Evolutionary conservation across 352 stramenopile species (phyloP), one percentile per base, ranked within the genome.

Genomic region (Phytophthora multivora): DNA sequence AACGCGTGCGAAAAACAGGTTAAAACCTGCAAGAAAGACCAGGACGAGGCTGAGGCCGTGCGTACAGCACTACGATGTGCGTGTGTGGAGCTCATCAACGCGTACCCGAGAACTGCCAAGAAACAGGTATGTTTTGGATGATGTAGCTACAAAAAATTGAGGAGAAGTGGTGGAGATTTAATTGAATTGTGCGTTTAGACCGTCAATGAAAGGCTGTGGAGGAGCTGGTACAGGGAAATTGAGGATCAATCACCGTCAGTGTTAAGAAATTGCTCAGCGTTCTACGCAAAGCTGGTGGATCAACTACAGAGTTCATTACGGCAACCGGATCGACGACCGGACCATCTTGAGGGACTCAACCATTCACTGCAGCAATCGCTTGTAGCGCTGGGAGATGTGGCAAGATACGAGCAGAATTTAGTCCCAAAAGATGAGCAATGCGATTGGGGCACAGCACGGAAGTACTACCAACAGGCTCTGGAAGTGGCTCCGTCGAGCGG

Each of bases 191-290:
- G 19, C 54, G 36, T 52, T 15, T 51, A 89, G 80, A 67, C 71
- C 13, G 48, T 89, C 31, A 81, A 81, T 42, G 66, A 86, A 33
- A 71, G 71, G 3, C 63, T 93, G 8, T 93, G 83, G 83, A 73
- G 50, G 47, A 87, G 64, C 51, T 93, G 81, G 80, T 87, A 91
- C 53, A 71, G 74, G 2, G 67, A 88, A 28, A 77, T 93, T 6
- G 66, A 73, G 3, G 48, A 35, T 0, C 58, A 86, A 6, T 68
- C 57, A 16, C 9, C 41, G 15, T 39, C 35, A 3, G 43, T 54
- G 16, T 16, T 77, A 16, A 25, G 25, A n/a, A 36, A 51, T 19
- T 70, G 65, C 39, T 51, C 43, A 4, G 11, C 23, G 28, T 83
- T 73, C 53, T 83, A 83, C 41, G 33, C 21, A 19, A 66, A 55